A percentile compares a stretch with the other conserved stretches of the same genome.
Evolutionary conservation across 1,139 yeast genomes (phyloP).

Genomic region (Candida frijolesensis): DNA sequence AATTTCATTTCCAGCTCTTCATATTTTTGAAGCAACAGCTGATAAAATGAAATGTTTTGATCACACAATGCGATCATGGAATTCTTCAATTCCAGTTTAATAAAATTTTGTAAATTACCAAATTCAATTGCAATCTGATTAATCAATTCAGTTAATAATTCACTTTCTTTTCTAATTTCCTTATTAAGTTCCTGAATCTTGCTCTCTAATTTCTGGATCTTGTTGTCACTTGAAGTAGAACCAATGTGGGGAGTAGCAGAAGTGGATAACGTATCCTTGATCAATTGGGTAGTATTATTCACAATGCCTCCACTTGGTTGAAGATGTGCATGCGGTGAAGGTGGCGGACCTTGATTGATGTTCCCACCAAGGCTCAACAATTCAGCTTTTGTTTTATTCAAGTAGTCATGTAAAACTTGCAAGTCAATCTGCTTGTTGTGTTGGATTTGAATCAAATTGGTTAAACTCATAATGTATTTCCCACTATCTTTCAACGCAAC

Average conservation of each 20-base stretch:
- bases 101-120: conserved; percentile 78
- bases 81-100: conserved; percentile 72
- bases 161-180: conserved; percentile 60
- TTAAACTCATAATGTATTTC: conserved; percentile 77
- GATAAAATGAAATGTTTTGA: conserved; percentile 74
- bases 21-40: conserved; percentile 75
- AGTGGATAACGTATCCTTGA: conserved; percentile 49
- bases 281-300: conserved; percentile 47
- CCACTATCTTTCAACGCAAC: conserved; percentile 86
- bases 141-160: conserved; percentile 57
- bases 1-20: conserved; percentile 55
- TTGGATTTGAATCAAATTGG: conserved; percentile 74
- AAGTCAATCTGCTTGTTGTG: conserved; percentile 91
- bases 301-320: conserved; percentile 34
- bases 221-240: conserved; percentile 39
- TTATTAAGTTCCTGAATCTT: conserved; percentile 40
- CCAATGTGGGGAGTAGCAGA: conserved; percentile 47
- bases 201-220: conserved; percentile 34
- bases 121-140: conserved; percentile 73
- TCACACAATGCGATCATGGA: conserved; percentile 74
- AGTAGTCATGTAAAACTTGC: conserved; percentile 81
- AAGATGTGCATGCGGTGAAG: conserved; percentile 12
- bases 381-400: conserved; percentile 69
- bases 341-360: conserved; percentile 19
- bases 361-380: conserved; percentile 63